phyloP scores from a whole-genome alignment of 2,329 filamentous ascomycete species.

The Calonectria pseudoturangicola region DNA sequence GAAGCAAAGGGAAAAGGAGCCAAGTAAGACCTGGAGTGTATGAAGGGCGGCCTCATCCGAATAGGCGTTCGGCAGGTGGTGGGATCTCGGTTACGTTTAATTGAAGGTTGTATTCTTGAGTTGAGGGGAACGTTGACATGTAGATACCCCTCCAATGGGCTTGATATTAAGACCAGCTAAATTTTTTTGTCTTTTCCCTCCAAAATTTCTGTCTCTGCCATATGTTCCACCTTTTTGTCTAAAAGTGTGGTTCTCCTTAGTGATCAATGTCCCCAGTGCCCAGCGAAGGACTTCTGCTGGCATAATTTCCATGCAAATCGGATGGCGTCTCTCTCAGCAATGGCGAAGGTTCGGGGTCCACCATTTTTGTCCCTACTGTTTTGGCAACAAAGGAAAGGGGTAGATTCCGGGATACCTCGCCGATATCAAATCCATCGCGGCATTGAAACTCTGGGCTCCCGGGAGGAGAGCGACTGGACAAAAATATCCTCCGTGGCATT shows the following conservation, averaged over 20 bases:
- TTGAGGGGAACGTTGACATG: conserved; percentile 51
- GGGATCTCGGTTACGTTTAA: conserved; percentile 52
- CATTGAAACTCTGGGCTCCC: conserved; percentile 53
- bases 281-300: conserved; percentile 36
- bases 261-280: conserved; percentile 21
- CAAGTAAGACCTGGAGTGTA: conserved; percentile 68
- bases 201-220: not conserved
- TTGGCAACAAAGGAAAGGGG: conserved; percentile 40
- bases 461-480: conserved; percentile 2
- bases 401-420: conserved; percentile 45
- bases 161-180: conserved; percentile 32
- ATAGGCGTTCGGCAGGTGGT: conserved; percentile 57
- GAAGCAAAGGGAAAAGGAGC: conserved; percentile 91
- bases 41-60: conserved; percentile 47
- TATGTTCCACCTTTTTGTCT: not conserved
- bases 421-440: conserved; percentile 56
- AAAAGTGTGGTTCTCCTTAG: not conserved
- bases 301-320: not conserved
- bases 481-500: conserved; percentile 41
- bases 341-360: not conserved
- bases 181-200: not conserved
- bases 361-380: not conserved
- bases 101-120: conserved; percentile 47
- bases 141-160: conserved; percentile 58
- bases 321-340: not conserved